A percentile compares a stretch with the other conserved stretches of the same genome.
phyloP scores from a whole-genome alignment of 1,284 basidiomycete genomes.

The Moesziomyces globuligerus region DNA sequence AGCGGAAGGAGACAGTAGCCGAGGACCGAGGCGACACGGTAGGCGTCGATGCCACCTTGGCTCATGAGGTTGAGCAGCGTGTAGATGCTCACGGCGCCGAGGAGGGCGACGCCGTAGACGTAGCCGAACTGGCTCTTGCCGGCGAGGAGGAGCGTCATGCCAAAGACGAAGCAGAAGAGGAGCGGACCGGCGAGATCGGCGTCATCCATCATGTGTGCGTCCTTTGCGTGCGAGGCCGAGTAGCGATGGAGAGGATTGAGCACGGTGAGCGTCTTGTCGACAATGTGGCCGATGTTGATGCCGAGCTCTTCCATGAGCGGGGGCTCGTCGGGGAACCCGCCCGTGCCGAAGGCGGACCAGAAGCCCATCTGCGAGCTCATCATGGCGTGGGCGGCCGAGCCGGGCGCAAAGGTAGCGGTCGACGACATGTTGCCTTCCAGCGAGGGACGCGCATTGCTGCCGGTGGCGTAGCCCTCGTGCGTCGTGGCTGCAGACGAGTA shows the following conservation, averaged over 20 bases:
- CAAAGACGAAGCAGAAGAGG: constrained; percentile 85
- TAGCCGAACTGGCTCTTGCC: constrained; percentile 99
- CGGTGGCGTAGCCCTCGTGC: constrained; percentile 42
- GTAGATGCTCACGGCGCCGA: constrained; percentile 95
- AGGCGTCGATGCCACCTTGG: constrained; percentile 92
- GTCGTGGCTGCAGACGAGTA: constrained; percentile 26
- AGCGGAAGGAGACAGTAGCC: constrained; percentile 97
- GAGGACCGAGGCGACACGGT: constrained; percentile 92
- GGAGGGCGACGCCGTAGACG: constrained; percentile 95
- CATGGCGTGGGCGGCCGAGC: constrained; percentile 47
- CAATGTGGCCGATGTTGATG: constrained; percentile 95
- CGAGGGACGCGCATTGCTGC: constrained; percentile 41
- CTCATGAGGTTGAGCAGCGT: constrained; percentile 97
- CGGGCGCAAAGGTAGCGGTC: constrained; percentile 31
- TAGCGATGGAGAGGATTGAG: constrained; percentile 88
- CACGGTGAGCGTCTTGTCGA: constrained; percentile 91
- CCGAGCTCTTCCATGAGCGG: constrained; percentile 78
- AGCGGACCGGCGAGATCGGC: constrained; percentile 96
- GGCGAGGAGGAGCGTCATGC: constrained; percentile 74
- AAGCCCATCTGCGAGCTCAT: constrained; percentile 60
- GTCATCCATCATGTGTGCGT: constrained; percentile 98
- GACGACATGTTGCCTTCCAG: constrained; percentile 62
- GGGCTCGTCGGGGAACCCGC: constrained; percentile 66
- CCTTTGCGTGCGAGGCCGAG: constrained; percentile 67
- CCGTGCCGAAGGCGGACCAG: constrained; percentile 65